phyloP scores from a whole-genome alignment of 352 stramenopile species.

The Pythium myriotylum region DNA sequence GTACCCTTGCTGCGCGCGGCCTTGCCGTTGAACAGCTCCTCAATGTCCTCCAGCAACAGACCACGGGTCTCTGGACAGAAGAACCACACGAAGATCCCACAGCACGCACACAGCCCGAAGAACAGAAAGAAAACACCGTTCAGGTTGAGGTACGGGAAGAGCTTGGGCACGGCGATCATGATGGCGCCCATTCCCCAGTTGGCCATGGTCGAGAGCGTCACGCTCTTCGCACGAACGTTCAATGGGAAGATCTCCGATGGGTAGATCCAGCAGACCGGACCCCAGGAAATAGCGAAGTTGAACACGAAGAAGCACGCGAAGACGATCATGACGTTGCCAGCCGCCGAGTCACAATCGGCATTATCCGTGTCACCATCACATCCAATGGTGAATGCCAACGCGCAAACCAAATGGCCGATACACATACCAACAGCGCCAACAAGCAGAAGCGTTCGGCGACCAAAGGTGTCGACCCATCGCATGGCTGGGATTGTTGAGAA shows the following conservation, averaged over 20 bases:
- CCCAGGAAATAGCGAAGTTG: slow-evolving; percentile 61
- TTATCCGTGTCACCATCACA: slow-evolving; percentile 36
- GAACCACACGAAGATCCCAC: slow-evolving; percentile 39
- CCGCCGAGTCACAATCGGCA: slow-evolving; percentile 20
- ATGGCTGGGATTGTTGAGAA: slow-evolving; percentile 44
- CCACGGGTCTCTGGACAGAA: slow-evolving; percentile 47
- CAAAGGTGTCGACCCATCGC: slow-evolving; percentile 42
- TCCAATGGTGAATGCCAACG: slow-evolving; percentile 38
- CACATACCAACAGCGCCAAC: slow-evolving; percentile 46
- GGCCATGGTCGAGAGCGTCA: slow-evolving; percentile 35
- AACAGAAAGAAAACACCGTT: slow-evolving; percentile 63
- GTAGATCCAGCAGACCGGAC: slow-evolving; percentile 61
- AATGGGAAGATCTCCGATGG: slow-evolving; percentile 63
- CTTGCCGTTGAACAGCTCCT: slow-evolving; percentile 36
- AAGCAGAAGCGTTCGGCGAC: slow-evolving; percentile 40
- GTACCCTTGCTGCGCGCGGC: no score
- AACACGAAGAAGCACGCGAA: slow-evolving; percentile 44
- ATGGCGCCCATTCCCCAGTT: slow-evolving; percentile 33
- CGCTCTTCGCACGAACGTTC: slow-evolving; percentile 42
- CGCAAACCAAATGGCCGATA: slow-evolving; percentile 41
- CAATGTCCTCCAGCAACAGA: slow-evolving; percentile 46
- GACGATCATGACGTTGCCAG: slow-evolving; percentile 44
- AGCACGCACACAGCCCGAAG: slow-evolving; percentile 35
- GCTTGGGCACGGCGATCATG: slow-evolving; percentile 53
- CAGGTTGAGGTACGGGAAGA: slow-evolving; percentile 50